Evolutionary conservation across 129 eudicot species (phyloP), one percentile per base, ranked within the genome.

Genomic region (sunflower (Helianthus annuus)): DNA sequence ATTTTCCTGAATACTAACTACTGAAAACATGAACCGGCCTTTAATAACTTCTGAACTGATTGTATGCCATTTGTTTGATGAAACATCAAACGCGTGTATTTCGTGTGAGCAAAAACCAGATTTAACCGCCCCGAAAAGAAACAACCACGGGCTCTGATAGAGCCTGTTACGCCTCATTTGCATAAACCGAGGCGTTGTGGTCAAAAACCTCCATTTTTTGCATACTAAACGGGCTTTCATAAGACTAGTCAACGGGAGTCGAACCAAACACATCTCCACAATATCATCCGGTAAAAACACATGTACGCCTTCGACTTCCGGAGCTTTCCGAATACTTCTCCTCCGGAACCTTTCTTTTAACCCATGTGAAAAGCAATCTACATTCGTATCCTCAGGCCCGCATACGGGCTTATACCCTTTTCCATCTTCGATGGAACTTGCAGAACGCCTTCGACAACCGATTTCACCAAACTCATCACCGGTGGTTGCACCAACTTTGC

Each of bases 191-290:
- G 86, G 44, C 7, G 93, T 80, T 34, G 82, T 73, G 0, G 97
- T 88, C 81, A 94, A 74, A 74, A 16, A 54, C 45, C 85, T 82
- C 93, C 98, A 94, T 72, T 94, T 94, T 73, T 75, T 84, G 84
- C 98, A 94, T 53, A 94, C 98, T 2, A 90, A 91, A 13, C 97
- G 92, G 61, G 98, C 96, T 69, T 81, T 90, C 89, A 90, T 81
- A 78, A 94, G 97, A 79, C 91, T 88, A 1, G 86, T 71, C 58
- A 94, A 29, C 4, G 99, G 96, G 39, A 90, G 97, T 76, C 94
- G 84, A 78, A 86, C 83, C 76, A 94, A 83, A 80, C 99, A 94
- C 97, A 94, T 85, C 67, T 94, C 97, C 4, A 94, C 81, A 29
- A 94, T 86, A 75, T 94, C 99, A 74, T 94, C 99, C 0, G 97